Evolutionary conservation across 169 alveolate species (phyloP).

Genomic region (Plasmodium yoelii): DNA sequence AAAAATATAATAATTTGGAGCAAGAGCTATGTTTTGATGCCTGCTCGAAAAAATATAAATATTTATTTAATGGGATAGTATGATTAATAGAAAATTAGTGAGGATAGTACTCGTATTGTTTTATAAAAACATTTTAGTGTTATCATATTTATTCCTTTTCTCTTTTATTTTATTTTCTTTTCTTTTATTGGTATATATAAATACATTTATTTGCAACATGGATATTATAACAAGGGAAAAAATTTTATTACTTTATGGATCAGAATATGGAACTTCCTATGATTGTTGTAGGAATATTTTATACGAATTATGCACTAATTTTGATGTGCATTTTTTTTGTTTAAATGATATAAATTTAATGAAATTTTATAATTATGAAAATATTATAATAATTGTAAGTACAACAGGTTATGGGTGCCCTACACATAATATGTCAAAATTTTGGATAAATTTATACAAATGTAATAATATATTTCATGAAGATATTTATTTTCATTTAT

Average conservation of each 20-base stretch:
- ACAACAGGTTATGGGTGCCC: slow-evolving; percentile 71
- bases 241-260: slow-evolving; percentile 35
- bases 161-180: no score
- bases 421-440: slow-evolving; percentile 36
- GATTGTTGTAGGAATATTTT: slow-evolving; percentile 60
- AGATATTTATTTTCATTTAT: slow-evolving; percentile 48
- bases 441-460: slow-evolving; percentile 42
- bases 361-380: slow-evolving; percentile 41
- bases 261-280: slow-evolving; percentile 67
- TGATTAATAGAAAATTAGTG: neutral
- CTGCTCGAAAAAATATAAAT: slow-evolving; percentile 32
- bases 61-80: slow-evolving; percentile 1
- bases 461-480: slow-evolving; percentile 23
- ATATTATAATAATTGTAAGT: slow-evolving; percentile 63
- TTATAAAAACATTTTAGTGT: neutral
- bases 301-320: slow-evolving; percentile 42
- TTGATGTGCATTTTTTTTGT: slow-evolving; percentile 34
- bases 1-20: slow-evolving; percentile 35
- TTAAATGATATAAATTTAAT: slow-evolving; percentile 29
- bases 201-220: neutral
- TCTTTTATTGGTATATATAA: neutral
- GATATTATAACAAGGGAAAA: neutral
- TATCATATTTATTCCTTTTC: neutral
- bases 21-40: slow-evolving; percentile 33
- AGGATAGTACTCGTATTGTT: no score